phyloP scores from a whole-genome alignment of 2,329 filamentous ascomycete species.

The Beauveria pseudobassiana region DNA sequence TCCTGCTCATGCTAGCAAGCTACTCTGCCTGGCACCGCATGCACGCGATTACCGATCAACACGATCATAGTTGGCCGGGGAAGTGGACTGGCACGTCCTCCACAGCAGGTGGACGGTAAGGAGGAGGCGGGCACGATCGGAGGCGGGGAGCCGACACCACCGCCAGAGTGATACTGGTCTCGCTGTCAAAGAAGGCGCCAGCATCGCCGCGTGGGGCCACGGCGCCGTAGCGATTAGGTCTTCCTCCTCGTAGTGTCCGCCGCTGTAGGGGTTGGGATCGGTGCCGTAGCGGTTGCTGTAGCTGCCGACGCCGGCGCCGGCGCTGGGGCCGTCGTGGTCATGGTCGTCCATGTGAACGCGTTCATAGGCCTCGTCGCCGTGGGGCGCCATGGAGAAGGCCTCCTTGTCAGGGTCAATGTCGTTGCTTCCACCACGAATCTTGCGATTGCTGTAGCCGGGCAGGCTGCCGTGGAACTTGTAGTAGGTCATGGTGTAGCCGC shows the following conservation, averaged over 20 bases:
- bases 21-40: neutral
- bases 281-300: slow-evolving; percentile 27
- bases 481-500: slow-evolving; percentile 53
- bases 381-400: slow-evolving; percentile 60
- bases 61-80: slow-evolving; percentile 6
- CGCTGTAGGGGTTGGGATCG: slow-evolving; percentile 30
- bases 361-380: slow-evolving; percentile 59
- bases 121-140: slow-evolving; percentile 9
- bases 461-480: slow-evolving; percentile 54
- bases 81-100: slow-evolving; percentile 10
- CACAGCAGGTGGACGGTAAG: slow-evolving; percentile 19
- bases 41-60: neutral
- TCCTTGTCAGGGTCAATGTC: slow-evolving; percentile 64
- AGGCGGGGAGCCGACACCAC: slow-evolving; percentile 1
- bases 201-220: slow-evolving; percentile 28
- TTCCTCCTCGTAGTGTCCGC: slow-evolving; percentile 28
- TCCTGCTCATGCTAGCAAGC: neutral
- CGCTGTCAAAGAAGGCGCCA: slow-evolving; percentile 38
- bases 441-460: slow-evolving; percentile 51
- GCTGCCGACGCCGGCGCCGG: slow-evolving; percentile 18
- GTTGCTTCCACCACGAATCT: slow-evolving; percentile 30
- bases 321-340: slow-evolving; percentile 29
- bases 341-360: slow-evolving; percentile 52
- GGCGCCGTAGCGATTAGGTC: slow-evolving; percentile 33
- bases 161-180: slow-evolving; percentile 40